phyloP scores from a whole-genome alignment of 345 rosid genomes.

The Clausena lansium region DNA sequence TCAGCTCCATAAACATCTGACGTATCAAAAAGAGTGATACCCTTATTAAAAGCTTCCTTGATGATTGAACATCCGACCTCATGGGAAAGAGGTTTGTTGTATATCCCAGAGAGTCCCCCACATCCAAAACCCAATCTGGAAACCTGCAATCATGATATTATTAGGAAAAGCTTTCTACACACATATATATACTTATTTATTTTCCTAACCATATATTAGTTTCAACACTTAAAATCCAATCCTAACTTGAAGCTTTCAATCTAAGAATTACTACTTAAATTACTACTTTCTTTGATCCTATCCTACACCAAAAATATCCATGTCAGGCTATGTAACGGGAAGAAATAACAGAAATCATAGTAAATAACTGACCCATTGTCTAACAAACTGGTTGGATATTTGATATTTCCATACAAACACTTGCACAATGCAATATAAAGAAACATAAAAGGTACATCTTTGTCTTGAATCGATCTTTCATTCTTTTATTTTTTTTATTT shows the following conservation, averaged over 20 bases:
- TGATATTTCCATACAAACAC: too few species aligned
- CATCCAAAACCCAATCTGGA: constrained; percentile 53
- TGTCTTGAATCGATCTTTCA: neutral
- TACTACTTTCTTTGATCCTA: too few species aligned
- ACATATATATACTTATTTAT: neutral
- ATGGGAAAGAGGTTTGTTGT: constrained; percentile 41
- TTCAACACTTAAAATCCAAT: neutral
- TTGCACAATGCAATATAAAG: neutral
- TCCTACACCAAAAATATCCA: too few species aligned
- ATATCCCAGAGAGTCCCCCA: constrained; percentile 41
- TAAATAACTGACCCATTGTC: too few species aligned
- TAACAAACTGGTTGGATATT: too few species aligned
- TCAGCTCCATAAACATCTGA: constrained; percentile 36
- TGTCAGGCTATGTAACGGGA: too few species aligned
- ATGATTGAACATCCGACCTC: constrained; percentile 43
- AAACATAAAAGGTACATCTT: neutral
- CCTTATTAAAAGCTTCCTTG: constrained; percentile 37
- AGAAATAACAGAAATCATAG: too few species aligned
- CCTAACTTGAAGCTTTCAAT: neutral
- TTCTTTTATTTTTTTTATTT: too few species aligned
- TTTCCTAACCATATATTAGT: neutral
- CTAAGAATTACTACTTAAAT: too few species aligned
- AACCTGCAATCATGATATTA: constrained; percentile 23
- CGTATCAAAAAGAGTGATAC: constrained; percentile 51
- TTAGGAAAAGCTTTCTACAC: neutral